Base-by-base conservation (phyloP, 2,329 filamentous ascomycete species). In the Scedosporium dehoogii region DNA sequence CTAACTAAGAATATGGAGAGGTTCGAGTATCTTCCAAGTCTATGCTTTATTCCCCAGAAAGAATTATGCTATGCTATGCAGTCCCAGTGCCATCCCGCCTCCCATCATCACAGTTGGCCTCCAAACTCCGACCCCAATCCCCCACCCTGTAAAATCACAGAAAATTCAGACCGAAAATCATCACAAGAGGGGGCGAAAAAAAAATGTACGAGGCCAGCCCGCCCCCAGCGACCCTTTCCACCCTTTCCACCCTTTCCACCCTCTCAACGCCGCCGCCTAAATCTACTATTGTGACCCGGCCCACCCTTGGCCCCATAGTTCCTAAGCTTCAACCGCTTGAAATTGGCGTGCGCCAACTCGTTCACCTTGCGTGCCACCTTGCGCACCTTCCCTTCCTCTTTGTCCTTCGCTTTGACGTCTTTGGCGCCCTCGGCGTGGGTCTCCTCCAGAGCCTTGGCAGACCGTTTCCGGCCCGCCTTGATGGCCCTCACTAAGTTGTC, bases 301-400 rank as follows among this genome's bases (percentile, higher is more conserved):
- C 83, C 84, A 1, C 85, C 85, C 71, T 87, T 88, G n/a, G 82
- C 74, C 3, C 85, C 85, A 3, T 78, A 74, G 67, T 86, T 87
- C 67, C 77, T 78, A 69, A 89, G 73, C 76, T 89, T 88, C 64
- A 89, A 71, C 62, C 83, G 75, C 71, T 85, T 85, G 72, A 88
- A 89, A 74, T 89, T 89, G 65, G 84, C 80, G 68, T 87, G 82
- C 14, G 85, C 85, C 67, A 85, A 72, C 65, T 84, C 84, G 68
- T 83, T 86, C 59, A 88, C 83, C 74, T 87, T 89, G 68, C 79
- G 80, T 25, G 75, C 77, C 5, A 76, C 76, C 70, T 80, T 82
- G 70, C 80, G 81, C 55, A 85, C 75, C 42, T 73, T 71, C 16
- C 77, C 78, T 58, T 58, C 55, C 44, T 76, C 76, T 65, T 76